A percentile compares a stretch with the other conserved stretches of the same genome.
phyloP scores from a whole-genome alignment of 2,329 filamentous ascomycete genomes.

The Cladosporium austrohemisphaericum region DNA sequence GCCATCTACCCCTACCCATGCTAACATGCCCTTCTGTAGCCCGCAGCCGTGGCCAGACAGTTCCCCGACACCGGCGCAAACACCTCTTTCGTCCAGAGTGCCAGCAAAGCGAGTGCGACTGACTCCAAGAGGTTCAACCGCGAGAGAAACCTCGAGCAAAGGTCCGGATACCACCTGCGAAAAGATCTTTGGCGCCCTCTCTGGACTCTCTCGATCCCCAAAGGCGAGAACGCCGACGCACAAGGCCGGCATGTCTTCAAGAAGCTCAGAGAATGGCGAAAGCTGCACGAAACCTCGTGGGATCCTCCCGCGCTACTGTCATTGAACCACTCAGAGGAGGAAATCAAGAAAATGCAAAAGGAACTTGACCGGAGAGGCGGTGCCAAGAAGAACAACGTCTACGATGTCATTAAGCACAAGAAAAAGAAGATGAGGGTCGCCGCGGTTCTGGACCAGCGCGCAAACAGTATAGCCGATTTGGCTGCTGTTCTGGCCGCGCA shows the following conservation, averaged over 20 bases:
- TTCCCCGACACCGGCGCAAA: conserved; percentile 63
- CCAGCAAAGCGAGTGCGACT: too few species aligned
- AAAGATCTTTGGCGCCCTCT: conserved; percentile 62
- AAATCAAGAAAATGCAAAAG: conserved; percentile 41
- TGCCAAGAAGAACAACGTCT: conserved; percentile 30
- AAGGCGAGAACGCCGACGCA: conserved; percentile 32
- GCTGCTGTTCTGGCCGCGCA: conserved; percentile 54
- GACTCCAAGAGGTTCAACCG: too few species aligned
- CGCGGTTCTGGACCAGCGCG: conserved; percentile 62
- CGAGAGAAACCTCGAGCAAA: too few species aligned
- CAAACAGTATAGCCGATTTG: conserved; percentile 59
- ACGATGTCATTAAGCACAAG: conserved; percentile 31
- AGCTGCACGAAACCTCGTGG: conserved; percentile 55
- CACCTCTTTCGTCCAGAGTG: conserved; percentile 52
- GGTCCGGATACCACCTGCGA: too few species aligned
- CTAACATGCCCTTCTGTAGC: conserved; percentile 37
- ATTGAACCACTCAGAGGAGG: conserved; percentile 36
- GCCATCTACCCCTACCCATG: not conserved
- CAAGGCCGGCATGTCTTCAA: conserved; percentile 55
- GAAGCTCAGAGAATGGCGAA: conserved; percentile 58
- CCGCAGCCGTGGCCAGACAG: conserved; percentile 53
- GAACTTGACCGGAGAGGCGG: conserved; percentile 33
- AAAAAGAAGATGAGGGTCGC: conserved; percentile 49
- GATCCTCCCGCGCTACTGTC: conserved; percentile 34
- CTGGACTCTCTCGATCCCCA: conserved; percentile 55